These are phyloP conservation scores for Lecanoromycetidae sp. DNA, from an alignment of 2,329 filamentous ascomycete species.

Conservation along the genomic window DNA sequence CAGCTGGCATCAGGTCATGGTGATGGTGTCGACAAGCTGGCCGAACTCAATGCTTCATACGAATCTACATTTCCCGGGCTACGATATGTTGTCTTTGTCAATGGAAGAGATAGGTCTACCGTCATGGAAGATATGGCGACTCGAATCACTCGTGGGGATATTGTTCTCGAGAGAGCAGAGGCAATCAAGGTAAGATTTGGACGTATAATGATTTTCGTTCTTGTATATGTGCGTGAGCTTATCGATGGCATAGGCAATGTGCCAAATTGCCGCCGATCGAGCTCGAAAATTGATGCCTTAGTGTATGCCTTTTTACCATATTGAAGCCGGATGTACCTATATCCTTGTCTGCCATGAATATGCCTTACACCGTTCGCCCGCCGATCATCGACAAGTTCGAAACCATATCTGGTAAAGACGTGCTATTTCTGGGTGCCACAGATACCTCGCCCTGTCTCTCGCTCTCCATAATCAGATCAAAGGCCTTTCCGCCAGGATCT, in stretches of 20 bases:
- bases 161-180: conserved; percentile 55
- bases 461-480: conserved; percentile 17
- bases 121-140: conserved; percentile 73
- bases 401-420: not conserved
- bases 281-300: conserved; percentile 42
- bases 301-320: not conserved
- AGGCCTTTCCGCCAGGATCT: conserved; percentile 17
- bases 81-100: conserved; percentile 85
- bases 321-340: not conserved
- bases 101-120: conserved; percentile 58
- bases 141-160: conserved; percentile 58
- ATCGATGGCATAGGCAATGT: conserved; percentile 57
- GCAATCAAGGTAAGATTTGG: conserved; percentile 54
- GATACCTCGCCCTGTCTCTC: conserved; percentile 19
- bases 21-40: conserved; percentile 37
- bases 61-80: conserved; percentile 70
- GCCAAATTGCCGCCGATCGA: conserved; percentile 74
- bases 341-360: not conserved
- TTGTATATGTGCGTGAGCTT: not conserved
- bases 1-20: conserved; percentile 50
- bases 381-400: not conserved
- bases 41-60: conserved; percentile 60
- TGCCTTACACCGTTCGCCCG: not conserved
- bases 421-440: conserved; percentile 14
- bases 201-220: not conserved